These are phyloP conservation scores for Phanerochaete carnosa DNA, from an alignment of 768 basidiomycete genomes.

Conservation along the genomic window DNA sequence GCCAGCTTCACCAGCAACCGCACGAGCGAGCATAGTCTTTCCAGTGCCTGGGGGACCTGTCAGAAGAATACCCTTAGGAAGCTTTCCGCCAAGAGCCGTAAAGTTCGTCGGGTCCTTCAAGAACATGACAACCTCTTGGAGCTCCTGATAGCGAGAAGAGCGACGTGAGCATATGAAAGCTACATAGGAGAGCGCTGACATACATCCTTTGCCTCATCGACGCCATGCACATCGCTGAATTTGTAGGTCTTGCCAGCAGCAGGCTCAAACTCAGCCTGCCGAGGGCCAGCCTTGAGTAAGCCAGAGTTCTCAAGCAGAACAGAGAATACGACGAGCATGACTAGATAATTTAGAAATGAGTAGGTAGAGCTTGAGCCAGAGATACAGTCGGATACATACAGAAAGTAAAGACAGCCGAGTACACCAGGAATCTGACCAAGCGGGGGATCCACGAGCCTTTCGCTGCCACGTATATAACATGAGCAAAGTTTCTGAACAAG, in stretches of 20 bases:
- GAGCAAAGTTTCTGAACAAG: not conserved
- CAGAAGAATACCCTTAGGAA: conserved; percentile 90
- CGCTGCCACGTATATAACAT: conserved; percentile 37
- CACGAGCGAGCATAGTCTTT: conserved; percentile 97
- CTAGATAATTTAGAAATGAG: conserved; percentile 30
- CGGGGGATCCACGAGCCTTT: conserved; percentile 67
- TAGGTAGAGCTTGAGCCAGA: not conserved
- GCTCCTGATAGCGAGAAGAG: conserved; percentile 51
- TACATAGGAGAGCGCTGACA: conserved; percentile 18
- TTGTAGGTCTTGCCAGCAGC: conserved; percentile 77
- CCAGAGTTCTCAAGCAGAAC: conserved; percentile 93
- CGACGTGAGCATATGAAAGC: not conserved
- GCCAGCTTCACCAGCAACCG: conserved; percentile 96
- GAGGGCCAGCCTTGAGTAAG: conserved; percentile 83
- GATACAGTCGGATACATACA: conserved; percentile 42
- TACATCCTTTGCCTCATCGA: conserved; percentile 94
- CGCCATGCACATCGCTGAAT: conserved; percentile 95
- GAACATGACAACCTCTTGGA: conserved; percentile 94
- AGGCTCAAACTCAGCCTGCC: conserved; percentile 81
- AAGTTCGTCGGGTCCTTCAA: conserved; percentile 91
- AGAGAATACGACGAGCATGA: conserved; percentile 81
- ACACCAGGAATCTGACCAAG: conserved; percentile 58
- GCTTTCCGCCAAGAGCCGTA: conserved; percentile 86
- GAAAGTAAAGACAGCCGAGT: conserved; percentile 56
- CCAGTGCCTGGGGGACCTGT: conserved; percentile 95